A percentile compares a stretch with the other conserved stretches of the same genome.
Conservation (phyloP, 805 yeast genomes). For the Wickerhamiella kurtzmanii region DNA sequence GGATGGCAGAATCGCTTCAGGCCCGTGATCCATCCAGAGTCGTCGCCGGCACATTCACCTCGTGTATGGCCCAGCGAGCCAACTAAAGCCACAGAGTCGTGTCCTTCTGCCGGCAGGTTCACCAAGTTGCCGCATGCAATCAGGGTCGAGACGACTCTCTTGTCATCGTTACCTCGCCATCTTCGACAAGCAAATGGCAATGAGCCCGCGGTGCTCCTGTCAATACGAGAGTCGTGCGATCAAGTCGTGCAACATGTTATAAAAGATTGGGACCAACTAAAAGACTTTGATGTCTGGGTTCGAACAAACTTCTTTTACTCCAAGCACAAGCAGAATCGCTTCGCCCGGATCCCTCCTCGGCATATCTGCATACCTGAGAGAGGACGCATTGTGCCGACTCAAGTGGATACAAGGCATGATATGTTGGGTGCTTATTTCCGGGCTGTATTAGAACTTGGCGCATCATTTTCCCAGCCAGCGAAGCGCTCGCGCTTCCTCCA, state of each 20-base stretch:
- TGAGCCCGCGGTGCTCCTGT: slow-evolving; percentile 27
- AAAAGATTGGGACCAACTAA: slow-evolving; percentile 49
- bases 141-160: not conserved
- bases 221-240: slow-evolving; percentile 31
- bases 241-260: slow-evolving; percentile 65
- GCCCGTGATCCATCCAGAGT: not conserved
- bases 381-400: slow-evolving; percentile 15
- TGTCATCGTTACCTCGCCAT: not conserved
- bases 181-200: slow-evolving; percentile 1
- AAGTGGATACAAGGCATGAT: slow-evolving; percentile 47
- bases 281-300: slow-evolving; percentile 45
- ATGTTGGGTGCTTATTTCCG: slow-evolving; percentile 38
- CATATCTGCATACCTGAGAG: slow-evolving; percentile 38
- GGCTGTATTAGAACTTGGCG: slow-evolving; percentile 4
- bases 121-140: not conserved
- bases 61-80: not conserved
- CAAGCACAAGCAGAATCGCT: not conserved
- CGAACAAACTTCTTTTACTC: slow-evolving; percentile 30
- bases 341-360: slow-evolving; percentile 50
- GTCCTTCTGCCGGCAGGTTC: not conserved
- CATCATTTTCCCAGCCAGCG: not conserved
- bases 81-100: not conserved
- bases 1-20: not conserved
- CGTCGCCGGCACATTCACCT: not conserved
- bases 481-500: not conserved